Evolutionary conservation across 371 early-diverging fungal genomes (phyloP), one percentile per base, ranked within the genome.

Genomic region (Mucor mucedo): DNA sequence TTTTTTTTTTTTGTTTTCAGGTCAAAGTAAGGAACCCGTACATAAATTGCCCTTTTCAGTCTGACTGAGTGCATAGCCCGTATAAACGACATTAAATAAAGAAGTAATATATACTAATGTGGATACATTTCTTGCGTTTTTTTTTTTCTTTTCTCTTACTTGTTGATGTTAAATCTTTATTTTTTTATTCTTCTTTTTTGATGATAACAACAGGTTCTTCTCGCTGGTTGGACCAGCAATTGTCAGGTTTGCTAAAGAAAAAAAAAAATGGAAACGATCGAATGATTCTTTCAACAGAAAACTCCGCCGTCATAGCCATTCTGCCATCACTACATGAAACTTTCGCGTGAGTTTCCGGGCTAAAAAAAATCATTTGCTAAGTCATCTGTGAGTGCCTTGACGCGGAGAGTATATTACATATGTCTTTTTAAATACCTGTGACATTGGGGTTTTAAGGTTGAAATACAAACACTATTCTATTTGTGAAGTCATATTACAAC

Each of bases 41-140:
- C 35, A 35, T 35, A 1, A 35, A 8, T 35, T 35, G 8, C 35
- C 35, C 35, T 35, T 35, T 35, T 35, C 35, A 6, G 35, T 35
- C 8, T 35, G 35, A 45, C 16, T 16, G 45, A 21, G 45, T 45
- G 45, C 21, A 45, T 45, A 16, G 14, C 45, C 45, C 45, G 45
- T n/a, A 45, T 45, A 45, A 42, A 45, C 45, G 16, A 45, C 45
- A 16, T 45, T 45, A n/a, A 45, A 45, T 45, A 45, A 45, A 45
- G 45, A 45, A 45, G 45, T 16, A 5, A 45, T 45, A 45, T 45
- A 16, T 45, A 45, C 45, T 45, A 45, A 45, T 45, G 45, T 16
- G 45, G 45, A 45, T 16, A 45, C 16, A 45, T 45, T 13, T 45
- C 13, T 7, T 5, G 6, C 14, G 13, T 5, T 45, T 45, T 45